Conservation (phyloP, 1,284 basidiomycete species). For the Takashimella tepidaria region DNA sequence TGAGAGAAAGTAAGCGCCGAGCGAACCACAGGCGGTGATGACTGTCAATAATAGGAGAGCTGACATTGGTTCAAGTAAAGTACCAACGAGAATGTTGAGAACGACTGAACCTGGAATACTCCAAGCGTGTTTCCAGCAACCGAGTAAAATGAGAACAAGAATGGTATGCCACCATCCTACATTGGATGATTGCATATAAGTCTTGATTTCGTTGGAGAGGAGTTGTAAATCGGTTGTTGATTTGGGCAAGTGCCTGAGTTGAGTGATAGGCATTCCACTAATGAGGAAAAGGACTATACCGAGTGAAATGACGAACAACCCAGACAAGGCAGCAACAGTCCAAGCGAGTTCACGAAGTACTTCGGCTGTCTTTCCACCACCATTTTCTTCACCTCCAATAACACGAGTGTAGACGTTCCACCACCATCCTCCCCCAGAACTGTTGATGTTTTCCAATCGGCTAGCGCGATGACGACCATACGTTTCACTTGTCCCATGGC, state of each 20-base stretch:
- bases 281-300: constrained; percentile 39
- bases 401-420: constrained; percentile 16
- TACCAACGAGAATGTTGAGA: constrained; percentile 86
- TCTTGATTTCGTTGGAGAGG: constrained; percentile 44
- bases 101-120: constrained; percentile 85
- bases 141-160: constrained; percentile 74
- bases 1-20: constrained; percentile 69
- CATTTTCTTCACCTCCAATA: constrained; percentile 8
- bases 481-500: not conserved
- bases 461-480: constrained; percentile 6
- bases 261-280: constrained; percentile 44
- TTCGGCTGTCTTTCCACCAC: constrained; percentile 39
- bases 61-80: constrained; percentile 70
- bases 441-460: constrained; percentile 8
- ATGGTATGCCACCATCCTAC: constrained; percentile 51
- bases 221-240: constrained; percentile 47
- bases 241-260: constrained; percentile 44
- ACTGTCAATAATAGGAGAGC: constrained; percentile 72
- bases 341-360: constrained; percentile 44
- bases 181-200: constrained; percentile 43
- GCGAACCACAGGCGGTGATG: constrained; percentile 78
- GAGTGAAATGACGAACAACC: constrained; percentile 40
- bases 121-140: constrained; percentile 92
- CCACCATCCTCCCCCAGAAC: constrained; percentile 17
- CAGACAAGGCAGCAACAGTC: constrained; percentile 41